These are phyloP conservation scores for Neurospora sp. DNA, from an alignment of 2,329 filamentous ascomycete species.

Conservation along the genomic window DNA sequence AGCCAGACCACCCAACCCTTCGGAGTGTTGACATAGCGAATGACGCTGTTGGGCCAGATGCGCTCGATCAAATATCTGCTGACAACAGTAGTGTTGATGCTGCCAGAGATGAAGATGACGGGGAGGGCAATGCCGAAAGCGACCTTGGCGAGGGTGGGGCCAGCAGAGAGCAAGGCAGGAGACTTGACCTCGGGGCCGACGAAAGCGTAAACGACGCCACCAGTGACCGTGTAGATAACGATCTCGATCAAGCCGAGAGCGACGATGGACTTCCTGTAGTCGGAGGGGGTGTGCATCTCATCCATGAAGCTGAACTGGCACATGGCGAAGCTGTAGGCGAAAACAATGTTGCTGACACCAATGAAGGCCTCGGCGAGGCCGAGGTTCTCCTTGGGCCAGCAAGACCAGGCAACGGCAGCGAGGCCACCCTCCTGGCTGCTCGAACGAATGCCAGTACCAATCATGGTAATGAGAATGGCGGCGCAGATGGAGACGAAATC, in stretches of 20 bases:
- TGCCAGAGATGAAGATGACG: constrained; percentile 65
- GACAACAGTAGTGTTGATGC: constrained; percentile 49
- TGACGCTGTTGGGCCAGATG: constrained; percentile 32
- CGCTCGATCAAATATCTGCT: constrained; percentile 37
- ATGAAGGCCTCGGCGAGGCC: constrained; percentile 47
- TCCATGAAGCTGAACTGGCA: constrained; percentile 45
- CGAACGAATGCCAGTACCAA: constrained; percentile 45
- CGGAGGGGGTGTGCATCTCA: constrained; percentile 39
- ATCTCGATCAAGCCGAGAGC: constrained; percentile 53
- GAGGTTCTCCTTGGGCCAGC: constrained; percentile 34
- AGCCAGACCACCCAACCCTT: constrained; percentile 44
- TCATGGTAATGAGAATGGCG: constrained; percentile 57
- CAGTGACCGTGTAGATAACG: constrained; percentile 55
- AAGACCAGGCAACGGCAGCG: constrained; percentile 28
- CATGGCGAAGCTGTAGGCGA: constrained; percentile 53
- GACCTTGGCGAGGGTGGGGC: constrained; percentile 48
- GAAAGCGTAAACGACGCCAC: constrained; percentile 59
- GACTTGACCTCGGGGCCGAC: constrained; percentile 52
- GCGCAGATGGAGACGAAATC: constrained; percentile 52
- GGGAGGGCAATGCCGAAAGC: constrained; percentile 62
- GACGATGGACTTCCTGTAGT: constrained; percentile 45
- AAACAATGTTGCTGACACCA: constrained; percentile 57
- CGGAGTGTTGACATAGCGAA: constrained; percentile 37
- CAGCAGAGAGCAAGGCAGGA: constrained; percentile 59
- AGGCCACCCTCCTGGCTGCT: constrained; percentile 17